phyloP scores from a whole-genome alignment of 305 asterid genomes.

The Fraxinus xanthoxyloides region DNA sequence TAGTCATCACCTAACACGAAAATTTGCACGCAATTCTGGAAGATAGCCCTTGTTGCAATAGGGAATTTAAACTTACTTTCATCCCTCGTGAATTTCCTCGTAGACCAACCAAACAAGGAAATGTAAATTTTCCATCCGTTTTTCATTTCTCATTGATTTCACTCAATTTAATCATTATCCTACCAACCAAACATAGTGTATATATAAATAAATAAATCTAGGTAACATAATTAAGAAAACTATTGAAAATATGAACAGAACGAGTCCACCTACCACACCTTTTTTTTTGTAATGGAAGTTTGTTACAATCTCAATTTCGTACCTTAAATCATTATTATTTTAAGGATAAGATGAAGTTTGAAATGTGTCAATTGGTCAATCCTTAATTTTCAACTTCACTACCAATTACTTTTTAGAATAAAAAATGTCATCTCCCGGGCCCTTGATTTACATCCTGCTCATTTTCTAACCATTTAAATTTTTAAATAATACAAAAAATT shows the following conservation, averaged over 20 bases:
- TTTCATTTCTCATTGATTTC: background rate
- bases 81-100: no score
- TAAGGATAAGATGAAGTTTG: conserved; percentile 20
- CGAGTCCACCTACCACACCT: conserved; percentile 20
- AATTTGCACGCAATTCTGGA: no score
- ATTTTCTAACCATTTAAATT: background rate
- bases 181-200: no score
- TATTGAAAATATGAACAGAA: conserved; percentile 13
- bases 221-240: no score
- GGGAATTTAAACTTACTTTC: no score
- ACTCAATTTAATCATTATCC: background rate
- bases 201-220: no score
- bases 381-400: conserved; percentile 28
- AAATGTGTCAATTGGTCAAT: conserved; percentile 30
- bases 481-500: background rate
- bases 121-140: background rate
- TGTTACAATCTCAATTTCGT: background rate
- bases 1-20: no score
- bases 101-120: background rate
- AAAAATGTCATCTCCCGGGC: conserved; percentile 20
- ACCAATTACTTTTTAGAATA: conserved; percentile 28
- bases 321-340: conserved; percentile 22
- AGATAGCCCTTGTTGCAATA: no score
- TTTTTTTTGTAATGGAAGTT: background rate
- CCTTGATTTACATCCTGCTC: background rate